A percentile compares a stretch with the other conserved stretches of the same genome.
phyloP scores from a whole-genome alignment of 83 land plant genomes.

The Isoetes engelmannii region DNA sequence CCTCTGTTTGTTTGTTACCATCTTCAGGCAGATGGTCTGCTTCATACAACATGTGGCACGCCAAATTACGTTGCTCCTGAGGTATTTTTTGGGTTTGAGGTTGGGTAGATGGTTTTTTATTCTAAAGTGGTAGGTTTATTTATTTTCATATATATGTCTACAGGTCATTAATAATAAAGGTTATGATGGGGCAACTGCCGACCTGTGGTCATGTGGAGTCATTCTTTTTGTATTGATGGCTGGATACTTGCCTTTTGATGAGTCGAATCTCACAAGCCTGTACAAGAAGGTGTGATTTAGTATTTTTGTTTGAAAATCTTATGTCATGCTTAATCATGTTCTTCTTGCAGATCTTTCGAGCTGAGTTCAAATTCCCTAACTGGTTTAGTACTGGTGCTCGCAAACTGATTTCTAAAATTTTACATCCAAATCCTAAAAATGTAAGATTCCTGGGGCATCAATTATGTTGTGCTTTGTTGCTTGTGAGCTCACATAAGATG shows the following conservation, averaged over 20 bases:
- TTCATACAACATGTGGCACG: constrained; percentile 5
- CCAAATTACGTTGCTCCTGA: constrained; percentile 14
- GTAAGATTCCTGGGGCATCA: constrained; percentile 1
- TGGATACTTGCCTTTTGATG: constrained; percentile 26
- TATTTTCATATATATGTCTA: background rate
- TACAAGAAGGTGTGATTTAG: constrained; percentile 21
- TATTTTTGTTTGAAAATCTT: background rate
- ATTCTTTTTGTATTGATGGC: constrained; percentile 24
- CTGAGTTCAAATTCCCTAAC: constrained; percentile 22
- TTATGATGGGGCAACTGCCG: constrained; percentile 30
- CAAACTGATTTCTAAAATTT: constrained; percentile 21
- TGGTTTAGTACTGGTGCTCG: constrained; percentile 26
- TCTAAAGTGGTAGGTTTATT: background rate
- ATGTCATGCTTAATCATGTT: background rate
- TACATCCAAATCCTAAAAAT: constrained; percentile 29
- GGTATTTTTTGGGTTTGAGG: background rate
- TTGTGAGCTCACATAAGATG: background rate
- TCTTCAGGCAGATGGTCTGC: constrained; percentile 12
- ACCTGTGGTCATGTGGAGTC: constrained; percentile 33
- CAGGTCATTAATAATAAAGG: constrained; percentile 25
- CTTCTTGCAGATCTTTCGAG: constrained; percentile 17
- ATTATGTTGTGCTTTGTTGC: background rate
- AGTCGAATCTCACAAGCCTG: constrained; percentile 17
- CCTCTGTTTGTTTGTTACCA: background rate
- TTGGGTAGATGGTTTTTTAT: background rate